Evolutionary conservation across 441 rosid genomes (phyloP).

Genomic region (Sinapis alba): DNA sequence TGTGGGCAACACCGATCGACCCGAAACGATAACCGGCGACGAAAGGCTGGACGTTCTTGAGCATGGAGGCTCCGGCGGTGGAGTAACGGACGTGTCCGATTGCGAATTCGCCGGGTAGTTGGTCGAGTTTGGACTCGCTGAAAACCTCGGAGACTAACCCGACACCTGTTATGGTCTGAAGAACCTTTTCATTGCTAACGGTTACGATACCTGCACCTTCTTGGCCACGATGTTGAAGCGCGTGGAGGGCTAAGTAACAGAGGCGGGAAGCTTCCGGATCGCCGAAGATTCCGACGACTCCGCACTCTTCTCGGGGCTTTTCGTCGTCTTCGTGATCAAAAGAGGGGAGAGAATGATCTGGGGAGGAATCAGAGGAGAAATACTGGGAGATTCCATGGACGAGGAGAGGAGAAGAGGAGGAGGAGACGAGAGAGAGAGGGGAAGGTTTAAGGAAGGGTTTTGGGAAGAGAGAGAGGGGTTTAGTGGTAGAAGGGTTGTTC

Average conservation of each 20-base stretch:
- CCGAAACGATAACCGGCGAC: conserved; percentile 83
- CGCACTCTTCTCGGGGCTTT: conserved; percentile 92
- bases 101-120: conserved; percentile 76
- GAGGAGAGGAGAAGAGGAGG: neutral
- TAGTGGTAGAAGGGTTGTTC: neutral
- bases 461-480: conserved; percentile 14
- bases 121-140: conserved; percentile 71
- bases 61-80: conserved; percentile 84
- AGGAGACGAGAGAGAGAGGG: neutral
- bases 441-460: conserved; percentile 17
- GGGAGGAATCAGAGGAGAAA: conserved; percentile 1
- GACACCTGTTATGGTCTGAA: conserved; percentile 81
- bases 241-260: conserved; percentile 83
- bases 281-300: conserved; percentile 86
- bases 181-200: conserved; percentile 58
- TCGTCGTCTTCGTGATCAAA: conserved; percentile 48
- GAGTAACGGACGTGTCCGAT: conserved; percentile 92
- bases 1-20: conserved; percentile 86
- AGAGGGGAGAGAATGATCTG: conserved; percentile 37
- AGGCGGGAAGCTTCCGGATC: conserved; percentile 88
- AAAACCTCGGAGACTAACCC: conserved; percentile 94
- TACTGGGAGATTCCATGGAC: conserved; percentile 1
- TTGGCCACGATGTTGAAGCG: conserved; percentile 93
- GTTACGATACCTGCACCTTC: conserved; percentile 96
- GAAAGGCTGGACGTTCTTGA: conserved; percentile 89